These are phyloP conservation scores for Aspergillus novofumigatus DNA, from an alignment of 2,329 filamentous ascomycete species.

Conservation along the genomic window DNA sequence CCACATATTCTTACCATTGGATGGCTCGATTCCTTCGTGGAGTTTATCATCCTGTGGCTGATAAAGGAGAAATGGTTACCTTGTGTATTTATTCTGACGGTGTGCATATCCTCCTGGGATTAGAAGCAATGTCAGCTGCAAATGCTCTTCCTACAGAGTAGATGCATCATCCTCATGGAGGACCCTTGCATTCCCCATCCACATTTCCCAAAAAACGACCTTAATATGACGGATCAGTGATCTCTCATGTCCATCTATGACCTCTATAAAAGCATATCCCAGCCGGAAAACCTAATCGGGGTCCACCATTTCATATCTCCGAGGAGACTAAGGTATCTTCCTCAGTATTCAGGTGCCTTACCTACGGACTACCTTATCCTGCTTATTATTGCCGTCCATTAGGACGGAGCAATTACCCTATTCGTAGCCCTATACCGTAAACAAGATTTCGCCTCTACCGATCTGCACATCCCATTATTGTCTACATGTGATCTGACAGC, in stretches of 20 bases:
- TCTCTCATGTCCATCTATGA: background rate
- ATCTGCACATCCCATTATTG: background rate
- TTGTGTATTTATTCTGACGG: too few relatives aligned
- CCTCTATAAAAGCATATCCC: background rate
- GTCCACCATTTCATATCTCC: background rate
- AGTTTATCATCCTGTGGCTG: background rate
- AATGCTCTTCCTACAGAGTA: background rate
- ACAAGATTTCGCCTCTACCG: background rate
- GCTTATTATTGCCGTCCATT: too few relatives aligned
- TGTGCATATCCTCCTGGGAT: too few relatives aligned
- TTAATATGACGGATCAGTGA: background rate
- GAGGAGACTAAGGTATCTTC: background rate
- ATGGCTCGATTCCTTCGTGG: background rate
- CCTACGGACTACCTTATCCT: too few relatives aligned
- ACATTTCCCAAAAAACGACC: background rate
- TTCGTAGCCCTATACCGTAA: background rate
- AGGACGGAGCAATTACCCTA: background rate
- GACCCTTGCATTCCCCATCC: too few relatives aligned
- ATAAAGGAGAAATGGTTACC: too few relatives aligned
- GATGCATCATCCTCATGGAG: background rate
- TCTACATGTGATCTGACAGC: background rate
- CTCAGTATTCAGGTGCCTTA: too few relatives aligned
- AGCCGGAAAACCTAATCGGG: background rate
- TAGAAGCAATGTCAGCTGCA: background rate
- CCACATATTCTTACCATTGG: too few relatives aligned